A percentile compares a stretch with the other conserved stretches of the same genome.
Conservation (phyloP, 768 basidiomycete species). For the Calocybe gangraenosa region DNA sequence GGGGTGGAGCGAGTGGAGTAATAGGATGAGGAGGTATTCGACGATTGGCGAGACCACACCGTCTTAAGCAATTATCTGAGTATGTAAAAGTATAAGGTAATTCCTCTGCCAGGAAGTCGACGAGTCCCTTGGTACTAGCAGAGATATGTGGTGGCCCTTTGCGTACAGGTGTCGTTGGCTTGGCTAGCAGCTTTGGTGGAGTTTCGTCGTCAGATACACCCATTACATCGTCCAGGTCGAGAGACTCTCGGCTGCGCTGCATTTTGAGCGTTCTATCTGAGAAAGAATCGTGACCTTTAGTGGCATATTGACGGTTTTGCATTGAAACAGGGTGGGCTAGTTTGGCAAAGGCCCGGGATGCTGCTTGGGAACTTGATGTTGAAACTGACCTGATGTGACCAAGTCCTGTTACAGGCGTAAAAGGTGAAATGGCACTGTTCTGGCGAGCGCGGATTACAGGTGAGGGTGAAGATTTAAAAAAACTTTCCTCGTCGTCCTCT, state of each 20-base stretch:
- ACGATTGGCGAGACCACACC: constrained; percentile 51
- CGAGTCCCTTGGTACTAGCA: constrained; percentile 46
- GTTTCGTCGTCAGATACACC: constrained; percentile 63
- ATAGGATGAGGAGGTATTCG: constrained; percentile 59
- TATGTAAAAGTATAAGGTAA: constrained; percentile 33
- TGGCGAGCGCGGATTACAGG: constrained; percentile 37
- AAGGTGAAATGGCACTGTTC: constrained; percentile 38
- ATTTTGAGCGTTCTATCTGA: constrained; percentile 49
- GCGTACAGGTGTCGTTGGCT: constrained; percentile 18
- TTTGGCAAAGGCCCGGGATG: constrained; percentile 23
- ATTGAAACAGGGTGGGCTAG: constrained; percentile 25
- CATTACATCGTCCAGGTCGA: constrained; percentile 76
- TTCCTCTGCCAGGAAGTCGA: constrained; percentile 53
- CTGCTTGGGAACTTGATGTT: constrained; percentile 26
- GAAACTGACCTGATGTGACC: constrained; percentile 38
- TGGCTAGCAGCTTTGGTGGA: constrained; percentile 18
- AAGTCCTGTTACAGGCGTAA: constrained; percentile 27
- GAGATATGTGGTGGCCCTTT: constrained; percentile 28
- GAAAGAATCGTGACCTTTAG: constrained; percentile 27
- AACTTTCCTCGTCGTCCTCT: constrained; percentile 59
- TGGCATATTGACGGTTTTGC: constrained; percentile 21
- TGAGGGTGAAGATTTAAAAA: constrained; percentile 23
- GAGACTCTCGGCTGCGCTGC: constrained; percentile 57
- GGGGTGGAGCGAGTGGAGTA: constrained; percentile 45
- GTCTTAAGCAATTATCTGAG: constrained; percentile 29